Evolutionary conservation across 257 asterid genomes (phyloP), one percentile per base, ranked within the genome.

Genomic region (Cruciata laevipes): DNA sequence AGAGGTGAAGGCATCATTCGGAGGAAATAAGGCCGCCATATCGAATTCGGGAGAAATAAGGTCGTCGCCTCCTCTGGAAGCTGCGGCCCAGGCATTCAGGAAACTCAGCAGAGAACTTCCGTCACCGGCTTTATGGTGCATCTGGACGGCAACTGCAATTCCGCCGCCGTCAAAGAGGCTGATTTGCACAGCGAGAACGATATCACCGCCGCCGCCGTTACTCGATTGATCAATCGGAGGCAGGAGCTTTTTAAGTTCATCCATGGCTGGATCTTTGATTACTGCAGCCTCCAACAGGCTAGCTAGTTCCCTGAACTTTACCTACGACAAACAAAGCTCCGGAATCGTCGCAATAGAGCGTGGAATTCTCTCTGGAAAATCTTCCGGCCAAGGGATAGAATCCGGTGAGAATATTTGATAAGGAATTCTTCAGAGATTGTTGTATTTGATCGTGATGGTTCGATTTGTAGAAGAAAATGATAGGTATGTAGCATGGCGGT

Each of bases 341-440:
- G 3, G 58, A 71, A 61, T 83, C 88, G 40, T 74, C 57, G 63
- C 88, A 83, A 25, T 78, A 76, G 27, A 83, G 20, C 13, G 64
- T 61, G 53, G 27, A 65, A 5, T 35, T 69, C 6, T 69, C 69
- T 4, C 37, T 35, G 14, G 51, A 49, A 49, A 79, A 42, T 7
- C 71, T 69, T 53, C 86, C 86, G 0, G 86, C 85, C 47, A 80
- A 33, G 4, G 85, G 88, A 49, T 78, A 83, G 33, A 64, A 83
- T 23, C 4, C n/a, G 13, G 66, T 69, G 16, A 83, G 66, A 18
- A 77, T 37, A 2, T 73, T 23, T 13, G 85, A 78, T 47, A 83
- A 51, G n/a, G n/a, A n/a, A n/a, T n/a, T n/a, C n/a, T n/a, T n/a
- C n/a, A n/a, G n/a, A 55, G 85, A 80, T 53, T 72, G 64, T 21